A percentile compares a stretch with the other conserved stretches of the same genome.
Evolutionary conservation across 768 basidiomycete genomes (phyloP).

Genomic region (Xerocomus potaroensis): DNA sequence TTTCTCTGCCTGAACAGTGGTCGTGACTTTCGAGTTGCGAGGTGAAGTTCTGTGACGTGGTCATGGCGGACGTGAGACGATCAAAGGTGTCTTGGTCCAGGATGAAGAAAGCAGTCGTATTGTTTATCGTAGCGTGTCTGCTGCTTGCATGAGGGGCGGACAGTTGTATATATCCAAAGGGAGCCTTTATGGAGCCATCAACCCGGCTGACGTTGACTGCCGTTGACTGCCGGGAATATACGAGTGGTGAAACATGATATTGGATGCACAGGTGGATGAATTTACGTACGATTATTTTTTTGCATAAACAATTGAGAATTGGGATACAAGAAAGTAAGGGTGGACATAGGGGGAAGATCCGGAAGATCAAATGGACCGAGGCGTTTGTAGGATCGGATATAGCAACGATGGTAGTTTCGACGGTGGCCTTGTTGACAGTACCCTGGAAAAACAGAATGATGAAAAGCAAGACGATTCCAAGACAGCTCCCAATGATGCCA

Average conservation of each 20-base stretch:
- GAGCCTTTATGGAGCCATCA: constrained; percentile 40
- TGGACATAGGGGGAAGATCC: neutral
- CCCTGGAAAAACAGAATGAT: constrained; percentile 64
- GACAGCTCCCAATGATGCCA: constrained; percentile 45
- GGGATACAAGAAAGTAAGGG: constrained; percentile 4
- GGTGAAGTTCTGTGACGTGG: constrained; percentile 62
- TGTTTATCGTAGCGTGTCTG: constrained; percentile 59
- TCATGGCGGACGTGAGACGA: constrained; percentile 57
- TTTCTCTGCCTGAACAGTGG: constrained; percentile 61
- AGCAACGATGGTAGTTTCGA: constrained; percentile 49
- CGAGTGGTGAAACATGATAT: constrained; percentile 37
- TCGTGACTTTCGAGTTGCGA: constrained; percentile 59
- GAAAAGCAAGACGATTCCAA: constrained; percentile 64
- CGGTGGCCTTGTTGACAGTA: constrained; percentile 51
- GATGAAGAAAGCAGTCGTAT: constrained; percentile 56
- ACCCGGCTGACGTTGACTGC: constrained; percentile 60
- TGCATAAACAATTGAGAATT: constrained; percentile 52
- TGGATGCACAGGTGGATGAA: neutral
- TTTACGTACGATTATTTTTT: constrained; percentile 48
- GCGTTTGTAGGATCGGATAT: constrained; percentile 52
- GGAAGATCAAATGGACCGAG: constrained; percentile 39
- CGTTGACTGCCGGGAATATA: constrained; percentile 52
- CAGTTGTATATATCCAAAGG: constrained; percentile 54
- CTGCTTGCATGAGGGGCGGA: constrained; percentile 43
- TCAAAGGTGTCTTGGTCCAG: constrained; percentile 54